Evolutionary conservation across 768 basidiomycete species (phyloP).

Genomic region (Fibroporia radiculosa): DNA sequence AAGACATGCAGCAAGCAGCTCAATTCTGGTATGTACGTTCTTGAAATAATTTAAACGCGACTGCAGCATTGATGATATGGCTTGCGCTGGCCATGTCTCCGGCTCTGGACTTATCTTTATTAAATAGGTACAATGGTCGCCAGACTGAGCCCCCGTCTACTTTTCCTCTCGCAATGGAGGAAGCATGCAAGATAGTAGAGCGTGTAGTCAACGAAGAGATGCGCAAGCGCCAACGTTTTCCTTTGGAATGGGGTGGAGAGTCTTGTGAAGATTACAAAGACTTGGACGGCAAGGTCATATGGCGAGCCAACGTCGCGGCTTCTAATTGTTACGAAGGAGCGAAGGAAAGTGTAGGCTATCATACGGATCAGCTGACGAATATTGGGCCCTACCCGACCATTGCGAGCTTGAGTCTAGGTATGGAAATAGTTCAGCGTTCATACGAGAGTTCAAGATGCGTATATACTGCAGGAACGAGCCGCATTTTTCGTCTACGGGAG

Average conservation of each 20-base stretch:
- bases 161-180: constrained; percentile 70
- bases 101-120: too few species aligned
- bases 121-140: constrained; percentile 80
- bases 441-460: not conserved
- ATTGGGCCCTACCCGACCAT: constrained; percentile 82
- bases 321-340: constrained; percentile 81
- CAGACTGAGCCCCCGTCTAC: constrained; percentile 42
- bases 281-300: constrained; percentile 23
- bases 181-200: constrained; percentile 67
- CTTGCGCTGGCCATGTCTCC: not conserved
- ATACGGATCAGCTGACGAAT: constrained; percentile 76
- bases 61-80: not conserved
- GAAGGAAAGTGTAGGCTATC: constrained; percentile 75
- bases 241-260: constrained; percentile 55
- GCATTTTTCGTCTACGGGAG: constrained; percentile 70
- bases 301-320: constrained; percentile 82
- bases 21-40: constrained; percentile 56
- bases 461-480: constrained; percentile 44
- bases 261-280: constrained; percentile 11
- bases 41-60: too few species aligned
- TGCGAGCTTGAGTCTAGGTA: constrained; percentile 76
- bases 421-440: constrained; percentile 10
- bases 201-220: constrained; percentile 65
- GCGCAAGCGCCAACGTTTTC: constrained; percentile 48
- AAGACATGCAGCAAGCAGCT: constrained; percentile 64